phyloP scores from a whole-genome alignment of 208 protist species.

The Trypanosomatidae sp. region DNA sequence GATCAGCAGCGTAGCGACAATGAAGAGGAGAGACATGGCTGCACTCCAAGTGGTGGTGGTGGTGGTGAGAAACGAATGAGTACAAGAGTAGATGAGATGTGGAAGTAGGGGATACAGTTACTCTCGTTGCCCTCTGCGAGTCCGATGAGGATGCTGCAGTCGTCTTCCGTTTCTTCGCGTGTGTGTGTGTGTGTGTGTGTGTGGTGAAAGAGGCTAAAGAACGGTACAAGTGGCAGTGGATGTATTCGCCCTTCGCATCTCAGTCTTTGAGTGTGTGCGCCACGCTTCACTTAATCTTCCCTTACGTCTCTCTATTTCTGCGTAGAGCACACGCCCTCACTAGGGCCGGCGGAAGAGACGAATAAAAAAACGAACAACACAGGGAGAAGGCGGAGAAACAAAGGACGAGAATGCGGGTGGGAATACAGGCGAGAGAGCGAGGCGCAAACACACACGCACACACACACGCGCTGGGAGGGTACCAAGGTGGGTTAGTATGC shows the following conservation, averaged over 20 bases:
- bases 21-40: constrained; percentile 29
- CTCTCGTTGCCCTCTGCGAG: background rate
- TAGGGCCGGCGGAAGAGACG: background rate
- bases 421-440: background rate
- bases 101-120: background rate
- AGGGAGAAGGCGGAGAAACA: background rate
- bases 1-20: constrained; percentile 40
- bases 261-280: background rate
- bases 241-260: background rate
- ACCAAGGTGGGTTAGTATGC: background rate
- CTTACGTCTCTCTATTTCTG: background rate
- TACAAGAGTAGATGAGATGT: background rate
- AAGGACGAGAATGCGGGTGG: background rate
- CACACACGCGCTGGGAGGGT: no score
- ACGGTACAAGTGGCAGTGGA: constrained; percentile 4
- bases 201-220: constrained; percentile 1
- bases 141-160: background rate
- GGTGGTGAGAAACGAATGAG: background rate
- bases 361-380: background rate
- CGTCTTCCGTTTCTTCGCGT: background rate
- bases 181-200: background rate
- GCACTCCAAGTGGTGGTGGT: background rate
- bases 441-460: background rate
- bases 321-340: background rate
- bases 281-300: background rate